Evolutionary conservation across 148 eudicot species (phyloP), one percentile per base, ranked within the genome.

Genomic region (Amaranthus hypochondriacus): DNA sequence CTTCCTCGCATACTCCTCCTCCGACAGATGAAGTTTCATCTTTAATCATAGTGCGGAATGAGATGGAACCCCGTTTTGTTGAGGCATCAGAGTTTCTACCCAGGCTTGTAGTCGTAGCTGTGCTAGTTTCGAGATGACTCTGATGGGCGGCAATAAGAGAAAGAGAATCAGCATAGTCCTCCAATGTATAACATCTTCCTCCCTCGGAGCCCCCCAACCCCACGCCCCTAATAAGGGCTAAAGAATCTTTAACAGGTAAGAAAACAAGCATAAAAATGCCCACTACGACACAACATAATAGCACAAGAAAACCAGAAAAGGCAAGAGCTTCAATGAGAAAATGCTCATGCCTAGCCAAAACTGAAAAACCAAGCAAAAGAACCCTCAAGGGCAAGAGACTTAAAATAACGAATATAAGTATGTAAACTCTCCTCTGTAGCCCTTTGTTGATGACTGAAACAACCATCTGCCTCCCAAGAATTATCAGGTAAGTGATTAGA

Each of bases 181-280:
- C 87, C n/a, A 76, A 63, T 48, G 85, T 56, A 58, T 60, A 8
- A 21, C 68, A 61, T 48, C 68, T 73, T 76, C 85, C 75, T 73
- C 82, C 75, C 81, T 92, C 97, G 49, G 74, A 39, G 64, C 89
- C 92, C 54, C 78, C 83, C 70, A 86, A 48, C 69, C 70, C 73
- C 63, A 42, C 60, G 68, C 82, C 84, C 87, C 86, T 77, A 77
- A 85, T 79, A 84, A 95, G 86, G 74, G 93, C 92, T 83, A 95
- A 85, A 75, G 94, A 86, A 86, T 95, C 97, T 51, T 90, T 81
- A 70, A 95, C 86, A 51, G 99, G 99, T 28, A 82, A 84, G 89
- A 86, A 90, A 62, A 95, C 92, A 60, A 95, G 99, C 77, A 85
- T 78, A 67, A 83, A 86, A 77, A 89, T 80, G 69, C 88, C 90